Percentiles rank a stretch among this genome's conserved stretches.
Conservation (phyloP, 2,329 filamentous ascomycete genomes). For the Calonectria fujianensis region DNA sequence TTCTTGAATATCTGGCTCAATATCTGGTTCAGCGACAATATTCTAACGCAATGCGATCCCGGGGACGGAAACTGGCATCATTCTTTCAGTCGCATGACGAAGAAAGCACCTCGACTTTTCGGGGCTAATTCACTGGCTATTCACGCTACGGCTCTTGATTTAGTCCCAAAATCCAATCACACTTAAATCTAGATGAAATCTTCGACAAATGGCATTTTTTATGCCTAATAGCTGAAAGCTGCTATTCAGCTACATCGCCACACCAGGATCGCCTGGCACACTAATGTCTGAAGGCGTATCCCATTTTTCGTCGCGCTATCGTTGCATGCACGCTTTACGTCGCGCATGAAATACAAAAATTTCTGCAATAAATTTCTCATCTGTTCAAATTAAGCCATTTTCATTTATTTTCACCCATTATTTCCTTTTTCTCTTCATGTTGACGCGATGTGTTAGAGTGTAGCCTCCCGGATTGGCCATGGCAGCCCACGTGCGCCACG, state of each 20-base stretch:
- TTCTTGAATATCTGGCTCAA: neutral
- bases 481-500: constrained; percentile 7
- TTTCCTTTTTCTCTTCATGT: neutral
- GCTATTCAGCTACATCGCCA: neutral
- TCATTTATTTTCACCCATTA: neutral
- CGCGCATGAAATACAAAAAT: neutral
- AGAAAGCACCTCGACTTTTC: neutral
- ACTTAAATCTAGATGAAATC: neutral
- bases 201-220: neutral
- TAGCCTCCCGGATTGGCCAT: constrained; percentile 12
- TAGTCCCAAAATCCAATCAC: neutral
- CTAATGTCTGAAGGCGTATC: neutral
- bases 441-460: neutral
- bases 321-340: neutral
- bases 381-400: neutral
- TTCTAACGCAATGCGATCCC: neutral
- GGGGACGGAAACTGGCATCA: neutral
- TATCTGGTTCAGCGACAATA: neutral
- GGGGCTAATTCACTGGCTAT: too few relatives aligned
- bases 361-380: neutral
- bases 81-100: neutral
- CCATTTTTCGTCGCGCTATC: neutral
- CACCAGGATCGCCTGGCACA: neutral
- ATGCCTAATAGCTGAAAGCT: neutral
- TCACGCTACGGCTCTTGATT: neutral